phyloP scores from a whole-genome alignment of 306 rosid species.

The Citrullus colocynthis region DNA sequence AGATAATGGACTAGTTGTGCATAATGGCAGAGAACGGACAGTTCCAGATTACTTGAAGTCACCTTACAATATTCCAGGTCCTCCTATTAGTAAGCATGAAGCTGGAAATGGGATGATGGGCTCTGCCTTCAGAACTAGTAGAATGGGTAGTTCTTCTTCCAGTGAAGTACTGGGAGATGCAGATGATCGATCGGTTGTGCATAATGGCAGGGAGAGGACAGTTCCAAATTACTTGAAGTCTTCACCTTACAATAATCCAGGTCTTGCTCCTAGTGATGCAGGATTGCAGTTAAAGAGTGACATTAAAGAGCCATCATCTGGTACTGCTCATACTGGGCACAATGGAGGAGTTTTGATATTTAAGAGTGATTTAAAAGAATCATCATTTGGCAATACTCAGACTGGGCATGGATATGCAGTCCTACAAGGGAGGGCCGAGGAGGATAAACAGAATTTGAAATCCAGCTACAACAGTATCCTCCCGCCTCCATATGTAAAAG shows the following conservation, averaged over 20 bases:
- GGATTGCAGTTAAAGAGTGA: constrained; percentile 23
- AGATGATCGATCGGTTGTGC: constrained; percentile 29
- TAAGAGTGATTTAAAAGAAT: constrained; percentile 26
- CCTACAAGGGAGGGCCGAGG: constrained; percentile 22
- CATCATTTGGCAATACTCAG: constrained; percentile 22
- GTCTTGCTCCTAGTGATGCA: constrained; percentile 16
- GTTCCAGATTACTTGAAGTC: constrained; percentile 21
- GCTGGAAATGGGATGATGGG: constrained; percentile 27
- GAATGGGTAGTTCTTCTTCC: constrained; percentile 37
- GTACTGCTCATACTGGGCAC: constrained; percentile 17
- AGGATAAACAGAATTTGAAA: constrained; percentile 41
- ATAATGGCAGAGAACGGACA: constrained; percentile 27
- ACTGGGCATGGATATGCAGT: constrained; percentile 19
- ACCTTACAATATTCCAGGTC: constrained; percentile 22
- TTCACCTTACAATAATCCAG: constrained; percentile 25
- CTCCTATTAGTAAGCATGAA: constrained; percentile 24
- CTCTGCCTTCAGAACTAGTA: constrained; percentile 24
- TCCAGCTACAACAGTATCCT: constrained; percentile 35
- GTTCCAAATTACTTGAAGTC: constrained; percentile 23
- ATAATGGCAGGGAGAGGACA: constrained; percentile 25
- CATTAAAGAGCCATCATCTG: constrained; percentile 30
- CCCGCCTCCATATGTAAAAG: constrained; percentile 87
- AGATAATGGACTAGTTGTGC: constrained; percentile 28
- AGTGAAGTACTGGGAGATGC: constrained; percentile 28
- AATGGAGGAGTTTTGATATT: constrained; percentile 21